These are phyloP conservation scores for Fraxinus nigra DNA, from an alignment of 305 asterid genomes.

Conservation along the genomic window DNA sequence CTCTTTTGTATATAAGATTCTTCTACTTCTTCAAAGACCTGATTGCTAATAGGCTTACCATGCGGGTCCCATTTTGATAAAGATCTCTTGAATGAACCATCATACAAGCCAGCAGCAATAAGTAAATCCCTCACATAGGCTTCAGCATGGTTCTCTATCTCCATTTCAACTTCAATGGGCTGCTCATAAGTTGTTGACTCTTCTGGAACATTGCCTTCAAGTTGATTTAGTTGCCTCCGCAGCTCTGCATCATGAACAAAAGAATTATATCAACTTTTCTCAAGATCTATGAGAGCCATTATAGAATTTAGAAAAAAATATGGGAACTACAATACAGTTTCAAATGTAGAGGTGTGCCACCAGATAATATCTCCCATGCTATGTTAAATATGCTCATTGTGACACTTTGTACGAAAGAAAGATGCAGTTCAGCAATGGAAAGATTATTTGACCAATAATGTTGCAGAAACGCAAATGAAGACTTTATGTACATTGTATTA, in stretches of 20 bases:
- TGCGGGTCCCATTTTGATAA: constrained; percentile 76
- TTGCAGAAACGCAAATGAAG: neutral
- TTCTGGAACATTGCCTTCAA: constrained; percentile 51
- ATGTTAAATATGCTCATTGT: neutral
- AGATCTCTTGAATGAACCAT: constrained; percentile 54
- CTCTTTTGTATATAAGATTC: constrained; percentile 41
- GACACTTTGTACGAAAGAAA: neutral
- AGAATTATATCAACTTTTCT: neutral
- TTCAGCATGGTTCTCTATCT: constrained; percentile 66
- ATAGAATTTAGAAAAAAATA: neutral
- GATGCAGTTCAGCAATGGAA: neutral
- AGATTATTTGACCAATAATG: neutral
- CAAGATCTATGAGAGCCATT: neutral
- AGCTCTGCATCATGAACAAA: constrained; percentile 47
- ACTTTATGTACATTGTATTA: neutral
- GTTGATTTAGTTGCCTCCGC: constrained; percentile 68
- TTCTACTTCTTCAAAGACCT: constrained; percentile 75
- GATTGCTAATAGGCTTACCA: constrained; percentile 69
- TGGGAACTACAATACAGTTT: neutral
- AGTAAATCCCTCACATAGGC: constrained; percentile 84
- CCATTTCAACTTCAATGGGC: constrained; percentile 48
- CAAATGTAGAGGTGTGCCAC: neutral
- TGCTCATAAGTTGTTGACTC: constrained; percentile 47
- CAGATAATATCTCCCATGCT: neutral
- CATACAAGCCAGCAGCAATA: constrained; percentile 70